These are phyloP conservation scores for Dipodascus geniculatus DNA, from an alignment of 805 yeast species.

Conservation along the genomic window DNA sequence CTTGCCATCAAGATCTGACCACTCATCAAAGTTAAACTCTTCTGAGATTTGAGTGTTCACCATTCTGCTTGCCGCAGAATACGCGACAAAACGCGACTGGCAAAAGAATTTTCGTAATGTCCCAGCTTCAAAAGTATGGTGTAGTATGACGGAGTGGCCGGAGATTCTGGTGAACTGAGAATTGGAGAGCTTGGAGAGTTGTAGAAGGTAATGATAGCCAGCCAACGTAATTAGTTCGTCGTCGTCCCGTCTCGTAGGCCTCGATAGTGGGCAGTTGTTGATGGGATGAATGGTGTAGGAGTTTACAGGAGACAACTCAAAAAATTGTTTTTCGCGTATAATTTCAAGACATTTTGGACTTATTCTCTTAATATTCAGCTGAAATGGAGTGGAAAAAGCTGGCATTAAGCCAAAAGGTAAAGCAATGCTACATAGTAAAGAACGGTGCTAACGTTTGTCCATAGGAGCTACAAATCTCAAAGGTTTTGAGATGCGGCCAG, in stretches of 20 bases:
- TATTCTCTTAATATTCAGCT: not conserved
- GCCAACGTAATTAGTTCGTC: not conserved
- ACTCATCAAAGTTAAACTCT: not conserved
- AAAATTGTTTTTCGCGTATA: not conserved
- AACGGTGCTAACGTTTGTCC: not conserved
- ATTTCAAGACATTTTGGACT: not conserved
- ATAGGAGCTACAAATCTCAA: conserved; percentile 37
- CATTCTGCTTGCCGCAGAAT: not conserved
- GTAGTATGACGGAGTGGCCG: not conserved
- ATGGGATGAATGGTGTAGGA: not conserved
- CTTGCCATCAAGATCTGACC: not conserved
- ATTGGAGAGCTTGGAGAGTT: not conserved
- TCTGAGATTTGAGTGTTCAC: not conserved
- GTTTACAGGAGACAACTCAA: not conserved
- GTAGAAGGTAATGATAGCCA: not conserved
- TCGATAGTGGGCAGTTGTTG: not conserved
- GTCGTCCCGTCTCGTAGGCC: not conserved
- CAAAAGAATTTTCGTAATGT: not conserved
- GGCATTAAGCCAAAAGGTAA: conserved; percentile 8
- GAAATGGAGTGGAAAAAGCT: conserved; percentile 9
- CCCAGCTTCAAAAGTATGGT: not conserved
- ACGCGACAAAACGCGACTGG: not conserved
- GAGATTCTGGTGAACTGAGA: not conserved
- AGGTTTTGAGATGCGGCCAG: conserved; percentile 75
- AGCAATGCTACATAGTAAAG: no score